Base-by-base conservation (phyloP, 345 rosid species). In the Citrus hindsii region DNA sequence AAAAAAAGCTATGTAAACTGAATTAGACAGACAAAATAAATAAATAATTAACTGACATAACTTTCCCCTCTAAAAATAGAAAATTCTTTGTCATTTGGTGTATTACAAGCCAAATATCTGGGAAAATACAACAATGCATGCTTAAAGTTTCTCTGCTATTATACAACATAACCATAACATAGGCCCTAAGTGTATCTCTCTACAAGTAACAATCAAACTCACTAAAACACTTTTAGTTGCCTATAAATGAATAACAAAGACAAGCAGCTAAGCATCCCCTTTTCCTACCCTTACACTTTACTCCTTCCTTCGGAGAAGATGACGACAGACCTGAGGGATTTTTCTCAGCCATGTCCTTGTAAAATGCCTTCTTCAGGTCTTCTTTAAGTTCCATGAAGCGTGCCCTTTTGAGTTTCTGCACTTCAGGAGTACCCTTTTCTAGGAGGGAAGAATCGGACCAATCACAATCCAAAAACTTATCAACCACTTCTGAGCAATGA, bases 311-410 rank as follows among this genome's bases (percentile, higher is more conserved):
- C 1, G 87, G 69, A 51, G 82, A 71, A 27, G 81, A 80, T 0
- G 88, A 80, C 7, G 85, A 19, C 21, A 63, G 46, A 35, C 42
- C 72, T 27, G 81, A 64, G 2, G 60, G 76, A 24, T 71, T 80
- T 38, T 66, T 81, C 69, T 79, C 82, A 5, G 84, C 85, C 40
- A 78, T 83, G 83, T 87, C 90, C 83, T 83, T 85, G 77, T 76
- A 6, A 77, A 87, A 79, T 32, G 92, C 92, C 82, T 62, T 83
- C 35, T 77, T 81, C 9, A 88, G 69, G 18, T 80, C 90, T 0
- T 87, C 86, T 76, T 82, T 82, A 24, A 88, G 86, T 55, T 88
- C 90, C 66, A 19, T 70, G 84, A 77, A 84, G 9, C 89, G 85
- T 76, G 10, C 78, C 75, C 55, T 85, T 83, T 85, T 88, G 33